phyloP scores from a whole-genome alignment of 352 stramenopile genomes.

The Pseudoperonospora humuli region DNA sequence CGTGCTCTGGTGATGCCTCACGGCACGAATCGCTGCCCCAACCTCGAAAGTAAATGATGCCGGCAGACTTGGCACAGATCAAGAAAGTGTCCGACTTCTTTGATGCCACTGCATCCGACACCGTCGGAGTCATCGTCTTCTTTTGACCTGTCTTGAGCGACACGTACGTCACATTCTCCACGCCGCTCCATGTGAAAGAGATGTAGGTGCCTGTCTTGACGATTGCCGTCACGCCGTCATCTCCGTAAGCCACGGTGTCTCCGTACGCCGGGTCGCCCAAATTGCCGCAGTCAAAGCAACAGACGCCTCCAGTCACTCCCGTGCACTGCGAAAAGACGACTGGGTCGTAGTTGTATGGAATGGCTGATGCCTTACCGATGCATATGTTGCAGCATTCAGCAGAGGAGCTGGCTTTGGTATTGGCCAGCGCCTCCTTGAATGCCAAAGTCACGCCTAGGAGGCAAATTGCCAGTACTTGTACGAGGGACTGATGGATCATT shows the following conservation, averaged over 20 bases:
- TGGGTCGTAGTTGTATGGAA: background rate
- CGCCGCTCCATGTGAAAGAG: background rate
- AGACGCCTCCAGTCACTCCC: background rate
- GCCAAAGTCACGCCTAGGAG: no score
- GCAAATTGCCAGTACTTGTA: no score
- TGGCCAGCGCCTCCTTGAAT: no score
- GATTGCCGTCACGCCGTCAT: background rate
- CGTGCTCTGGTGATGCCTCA: background rate
- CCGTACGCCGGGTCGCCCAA: background rate
- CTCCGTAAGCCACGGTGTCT: background rate
- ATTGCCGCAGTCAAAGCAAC: background rate
- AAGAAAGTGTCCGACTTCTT: background rate
- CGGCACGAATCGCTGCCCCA: background rate
- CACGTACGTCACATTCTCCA: background rate
- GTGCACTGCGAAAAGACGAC: background rate
- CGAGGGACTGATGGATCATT: no score
- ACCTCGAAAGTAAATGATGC: background rate
- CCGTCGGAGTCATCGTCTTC: background rate
- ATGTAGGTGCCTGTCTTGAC: background rate
- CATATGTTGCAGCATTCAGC: background rate
- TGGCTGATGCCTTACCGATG: background rate
- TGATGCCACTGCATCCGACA: background rate
- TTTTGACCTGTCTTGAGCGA: background rate
- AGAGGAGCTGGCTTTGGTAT: no score
- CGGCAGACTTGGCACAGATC: background rate